Conservation (phyloP, 495 filamentous ascomycete genomes). For the Venustampulla echinocandica region DNA sequence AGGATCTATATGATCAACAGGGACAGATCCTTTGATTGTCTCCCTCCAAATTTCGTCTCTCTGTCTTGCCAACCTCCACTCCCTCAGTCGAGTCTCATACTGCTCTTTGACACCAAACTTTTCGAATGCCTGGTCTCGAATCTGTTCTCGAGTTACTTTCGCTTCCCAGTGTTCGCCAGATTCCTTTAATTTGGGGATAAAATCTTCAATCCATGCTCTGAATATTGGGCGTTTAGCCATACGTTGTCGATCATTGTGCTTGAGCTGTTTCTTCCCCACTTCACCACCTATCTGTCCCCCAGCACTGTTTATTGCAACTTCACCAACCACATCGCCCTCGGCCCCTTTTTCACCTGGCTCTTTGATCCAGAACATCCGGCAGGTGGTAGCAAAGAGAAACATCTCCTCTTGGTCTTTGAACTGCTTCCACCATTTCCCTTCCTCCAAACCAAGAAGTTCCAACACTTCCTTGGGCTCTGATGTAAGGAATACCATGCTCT, state of each 20-base stretch:
- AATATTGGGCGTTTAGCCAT: constrained; percentile 40
- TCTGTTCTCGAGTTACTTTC: constrained; percentile 14
- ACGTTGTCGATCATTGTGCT: constrained; percentile 41
- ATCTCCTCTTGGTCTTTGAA: constrained; percentile 46
- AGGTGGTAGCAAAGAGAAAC: constrained; percentile 44
- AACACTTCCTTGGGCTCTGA: constrained; percentile 42
- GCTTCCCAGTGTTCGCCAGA: background rate
- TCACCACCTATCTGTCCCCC: constrained; percentile 27
- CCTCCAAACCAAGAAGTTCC: constrained; percentile 48
- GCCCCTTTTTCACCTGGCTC: constrained; percentile 6
- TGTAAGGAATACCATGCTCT: constrained; percentile 48
- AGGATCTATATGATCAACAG: constrained; percentile 19
- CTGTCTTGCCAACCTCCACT: constrained; percentile 14
- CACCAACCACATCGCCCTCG: constrained; percentile 14
- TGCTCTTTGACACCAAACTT: constrained; percentile 23
- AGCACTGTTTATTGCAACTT: background rate
- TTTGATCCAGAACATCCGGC: constrained; percentile 43
- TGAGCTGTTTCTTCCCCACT: constrained; percentile 31
- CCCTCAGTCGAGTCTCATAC: constrained; percentile 19
- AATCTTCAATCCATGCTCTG: constrained; percentile 45
- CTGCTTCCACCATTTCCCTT: constrained; percentile 29
- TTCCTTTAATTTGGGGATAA: constrained; percentile 29
- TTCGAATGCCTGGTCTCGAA: constrained; percentile 15
- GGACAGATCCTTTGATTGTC: constrained; percentile 23
- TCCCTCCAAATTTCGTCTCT: constrained; percentile 17